Percentiles rank a stretch among this genome's conserved stretches.
These are phyloP conservation scores for Lepraria neglecta DNA, from an alignment of 495 filamentous ascomycete species.

Conservation along the genomic window DNA sequence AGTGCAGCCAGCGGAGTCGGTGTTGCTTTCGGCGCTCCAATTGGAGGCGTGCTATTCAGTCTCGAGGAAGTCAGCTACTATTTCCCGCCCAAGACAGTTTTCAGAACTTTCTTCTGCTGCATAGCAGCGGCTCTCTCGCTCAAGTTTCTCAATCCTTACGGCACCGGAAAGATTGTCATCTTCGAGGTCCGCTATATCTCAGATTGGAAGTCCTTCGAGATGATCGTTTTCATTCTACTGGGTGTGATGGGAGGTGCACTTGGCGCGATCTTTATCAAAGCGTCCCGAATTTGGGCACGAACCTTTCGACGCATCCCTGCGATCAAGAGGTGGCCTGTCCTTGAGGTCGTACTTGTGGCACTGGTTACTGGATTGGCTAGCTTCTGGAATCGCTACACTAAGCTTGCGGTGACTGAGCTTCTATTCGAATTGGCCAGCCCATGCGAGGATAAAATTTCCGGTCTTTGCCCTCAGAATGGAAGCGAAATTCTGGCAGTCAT, in stretches of 20 bases:
- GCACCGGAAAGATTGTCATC: conserved; percentile 90
- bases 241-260: conserved; percentile 77
- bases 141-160: conserved; percentile 94
- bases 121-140: conserved; percentile 84
- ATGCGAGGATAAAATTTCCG: conserved; percentile 61
- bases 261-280: conserved; percentile 95
- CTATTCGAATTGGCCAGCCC: conserved; percentile 85
- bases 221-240: conserved; percentile 74
- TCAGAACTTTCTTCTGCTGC: conserved; percentile 97
- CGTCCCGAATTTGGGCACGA: conserved; percentile 77
- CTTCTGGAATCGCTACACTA: conserved; percentile 93
- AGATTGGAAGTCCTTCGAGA: conserved; percentile 93
- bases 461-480: conserved; percentile 66
- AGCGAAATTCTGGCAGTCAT: conserved; percentile 71
- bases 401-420: conserved; percentile 81
- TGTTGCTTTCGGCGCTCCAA: conserved; percentile 89
- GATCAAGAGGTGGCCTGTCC: conserved; percentile 76
- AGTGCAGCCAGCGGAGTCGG: conserved; percentile 89
- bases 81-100: conserved; percentile 96
- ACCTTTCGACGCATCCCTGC: conserved; percentile 74
- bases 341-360: conserved; percentile 85
- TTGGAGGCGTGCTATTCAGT: conserved; percentile 89
- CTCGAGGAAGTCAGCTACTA: conserved; percentile 96
- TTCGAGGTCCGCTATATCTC: conserved; percentile 89
- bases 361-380: conserved; percentile 74